A percentile compares a stretch with the other conserved stretches of the same genome.
These are phyloP conservation scores for Cladophialophora immunda DNA, from an alignment of 2,329 filamentous ascomycete genomes.

Conservation along the genomic window DNA sequence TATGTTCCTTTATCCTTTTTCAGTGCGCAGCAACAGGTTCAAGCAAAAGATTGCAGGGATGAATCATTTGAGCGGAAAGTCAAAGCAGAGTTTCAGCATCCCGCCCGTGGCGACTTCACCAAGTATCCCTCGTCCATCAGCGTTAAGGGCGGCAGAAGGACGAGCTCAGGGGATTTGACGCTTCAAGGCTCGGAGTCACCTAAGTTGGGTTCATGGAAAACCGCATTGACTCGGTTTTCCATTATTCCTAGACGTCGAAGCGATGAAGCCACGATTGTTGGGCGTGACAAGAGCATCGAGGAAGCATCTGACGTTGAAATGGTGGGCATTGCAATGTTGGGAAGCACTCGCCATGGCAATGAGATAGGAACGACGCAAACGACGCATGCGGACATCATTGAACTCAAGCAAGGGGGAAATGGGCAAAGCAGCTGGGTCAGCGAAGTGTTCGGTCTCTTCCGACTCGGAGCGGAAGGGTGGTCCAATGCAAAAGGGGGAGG, in stretches of 20 bases:
- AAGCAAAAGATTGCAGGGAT: conserved; percentile 63
- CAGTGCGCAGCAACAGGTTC: conserved; percentile 70
- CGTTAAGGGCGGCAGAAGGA: conserved; percentile 5
- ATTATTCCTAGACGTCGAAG: conserved; percentile 20
- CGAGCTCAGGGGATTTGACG: conserved; percentile 19
- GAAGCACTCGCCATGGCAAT: conserved; percentile 8
- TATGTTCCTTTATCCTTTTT: conserved; percentile 73
- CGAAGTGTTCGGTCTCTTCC: conserved; percentile 31
- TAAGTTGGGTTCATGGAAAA: conserved; percentile 16
- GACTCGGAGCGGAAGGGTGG: conserved; percentile 27
- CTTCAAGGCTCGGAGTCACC: conserved; percentile 11
- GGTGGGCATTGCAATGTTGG: conserved; percentile 7
- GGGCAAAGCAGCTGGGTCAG: conserved; percentile 32
- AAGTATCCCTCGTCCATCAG: conserved; percentile 14
- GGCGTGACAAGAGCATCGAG: conserved; percentile 20
- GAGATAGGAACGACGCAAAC: conserved; percentile 9
- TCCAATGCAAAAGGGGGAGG: conserved; percentile 12
- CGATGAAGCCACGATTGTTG: conserved; percentile 29
- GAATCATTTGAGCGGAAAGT: conserved; percentile 68
- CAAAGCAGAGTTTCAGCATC: conserved; percentile 66
- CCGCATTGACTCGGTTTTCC: conserved; percentile 16
- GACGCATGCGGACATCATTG: conserved; percentile 22
- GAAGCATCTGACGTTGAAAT: conserved; percentile 26
- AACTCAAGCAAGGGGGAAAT: conserved; percentile 9
- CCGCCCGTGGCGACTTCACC: neutral